Conservation (phyloP, 305 asterid species). For the Solanum chacoense region DNA sequence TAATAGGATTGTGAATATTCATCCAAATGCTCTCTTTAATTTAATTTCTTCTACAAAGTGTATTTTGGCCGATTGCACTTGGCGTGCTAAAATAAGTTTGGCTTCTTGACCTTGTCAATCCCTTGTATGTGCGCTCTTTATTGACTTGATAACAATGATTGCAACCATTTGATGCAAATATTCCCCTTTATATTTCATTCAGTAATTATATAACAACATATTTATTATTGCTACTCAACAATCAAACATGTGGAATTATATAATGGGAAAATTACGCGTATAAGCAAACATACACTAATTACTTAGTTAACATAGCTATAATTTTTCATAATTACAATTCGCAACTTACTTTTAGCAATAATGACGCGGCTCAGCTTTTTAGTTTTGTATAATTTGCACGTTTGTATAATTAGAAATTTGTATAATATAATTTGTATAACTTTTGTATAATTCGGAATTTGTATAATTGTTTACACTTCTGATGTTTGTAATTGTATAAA, state of each 20-base stretch:
- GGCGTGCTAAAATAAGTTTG: neutral
- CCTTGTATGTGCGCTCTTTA: neutral
- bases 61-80: neutral
- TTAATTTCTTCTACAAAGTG: neutral
- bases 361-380: no score
- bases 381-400: neutral
- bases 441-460: no score
- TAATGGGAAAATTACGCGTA: no score
- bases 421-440: no score
- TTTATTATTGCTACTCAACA: neutral
- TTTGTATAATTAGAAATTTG: no score
- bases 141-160: neutral
- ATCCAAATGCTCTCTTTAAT: neutral
- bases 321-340: no score
- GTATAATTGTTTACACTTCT: no score
- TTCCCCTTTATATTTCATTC: neutral
- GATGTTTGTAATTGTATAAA: no score
- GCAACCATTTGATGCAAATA: neutral
- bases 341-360: neutral
- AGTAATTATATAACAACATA: neutral
- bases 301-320: no score
- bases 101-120: neutral
- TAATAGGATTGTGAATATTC: neutral
- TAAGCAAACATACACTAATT: no score
- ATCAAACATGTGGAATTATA: neutral